Base-by-base conservation (phyloP, 2,329 filamentous ascomycete species). In the Aureobasidium leucospermi region DNA sequence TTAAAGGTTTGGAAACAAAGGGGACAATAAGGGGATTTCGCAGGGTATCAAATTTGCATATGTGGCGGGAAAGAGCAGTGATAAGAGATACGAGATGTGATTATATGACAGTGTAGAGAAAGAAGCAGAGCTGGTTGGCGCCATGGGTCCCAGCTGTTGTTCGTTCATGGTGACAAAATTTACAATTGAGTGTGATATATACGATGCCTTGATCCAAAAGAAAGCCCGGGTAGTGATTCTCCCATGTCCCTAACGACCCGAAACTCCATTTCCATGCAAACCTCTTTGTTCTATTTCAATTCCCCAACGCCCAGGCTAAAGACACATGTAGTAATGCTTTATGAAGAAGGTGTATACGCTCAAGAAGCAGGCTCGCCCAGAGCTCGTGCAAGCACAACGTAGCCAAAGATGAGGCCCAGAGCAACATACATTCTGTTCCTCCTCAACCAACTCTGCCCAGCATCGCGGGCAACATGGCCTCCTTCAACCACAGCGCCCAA, bases 341-440 rank as follows among this genome's bases (percentile, higher is more conserved):
- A 23, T 31, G 32, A 15, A 42, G 16, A 32, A 28, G 3, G 3
- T 34, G 28, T 6, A 19, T 31, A 28, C n/a, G 43, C 15, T 43
- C 29, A 59, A 34, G 45, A 19, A 28, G 55, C 38, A 48, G 61
- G 53, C 45, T 63, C 79, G 41, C 85, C 85, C 36, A 96, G 73
- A 13, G 96, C 72, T 66, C 93, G 81, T 34, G 90, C 88, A 60
- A 95, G 79, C 52, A 96, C 74, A 10, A 96, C 91, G 73, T 96
- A 97, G 15, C 87, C 74, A 69, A 97, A 88, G 31, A 96, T 78
- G 16, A 85, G 74, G 0, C 80, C 85, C 8, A 89, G 83, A 1
- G 85, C 81, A 48, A 96, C 77, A 67, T 88, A 80, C 63, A 92
- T 79, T 75, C 90, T 94, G 75, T 96, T 89, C 63, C 85, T 82